Evolutionary conservation across 257 asterid genomes (phyloP), one percentile per base, ranked within the genome.

Genomic region (Nicotiana sylvestris): DNA sequence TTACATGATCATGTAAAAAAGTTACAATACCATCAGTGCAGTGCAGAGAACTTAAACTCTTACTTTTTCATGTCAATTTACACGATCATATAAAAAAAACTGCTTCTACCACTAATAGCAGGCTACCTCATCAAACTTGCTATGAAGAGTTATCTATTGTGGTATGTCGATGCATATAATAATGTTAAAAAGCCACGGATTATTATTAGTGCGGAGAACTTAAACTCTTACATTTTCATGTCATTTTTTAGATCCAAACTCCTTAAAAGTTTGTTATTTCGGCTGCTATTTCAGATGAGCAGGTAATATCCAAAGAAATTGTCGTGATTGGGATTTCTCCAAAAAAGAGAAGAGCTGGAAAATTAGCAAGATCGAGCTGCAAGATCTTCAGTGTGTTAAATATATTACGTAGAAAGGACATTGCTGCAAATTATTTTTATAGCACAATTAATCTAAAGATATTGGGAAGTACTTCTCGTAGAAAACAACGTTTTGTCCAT

Each of bases 351-450:
- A 12, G 83, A 76, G 81, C 74, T 15, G 65, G 87, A 64, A 82
- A 77, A 84, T 67, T 27, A 67, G 51, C 35, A 33, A 53, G 53
- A 68, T 17, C 86, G 32, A 81, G 60, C 77, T 91, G 94, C 81
- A 90, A 83, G 32, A 56, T 83, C 30, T 82, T 88, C 33, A 64
- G 68, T 29, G 60, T 83, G 57, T 86, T 85, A 51, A 83, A 83
- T 11, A 65, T 79, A 17, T 49, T 87, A 15, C 84, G 67, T 6
- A 81, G 82, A 56, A 91, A 83, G 66, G 93, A 91, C 85, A 81
- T 90, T 12, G 88, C 91, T 2, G 84, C 86, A 81, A 80, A 88
- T 15, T 91, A 84, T 61, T 91, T 92, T 74, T 83, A 85, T 77
- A 84, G 84, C 87, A 84, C 97, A 1, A 80, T 90, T 60, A 82